These are phyloP conservation scores for Chlorella sp. DNA, from an alignment of 139 green algal species.

Conservation along the genomic window DNA sequence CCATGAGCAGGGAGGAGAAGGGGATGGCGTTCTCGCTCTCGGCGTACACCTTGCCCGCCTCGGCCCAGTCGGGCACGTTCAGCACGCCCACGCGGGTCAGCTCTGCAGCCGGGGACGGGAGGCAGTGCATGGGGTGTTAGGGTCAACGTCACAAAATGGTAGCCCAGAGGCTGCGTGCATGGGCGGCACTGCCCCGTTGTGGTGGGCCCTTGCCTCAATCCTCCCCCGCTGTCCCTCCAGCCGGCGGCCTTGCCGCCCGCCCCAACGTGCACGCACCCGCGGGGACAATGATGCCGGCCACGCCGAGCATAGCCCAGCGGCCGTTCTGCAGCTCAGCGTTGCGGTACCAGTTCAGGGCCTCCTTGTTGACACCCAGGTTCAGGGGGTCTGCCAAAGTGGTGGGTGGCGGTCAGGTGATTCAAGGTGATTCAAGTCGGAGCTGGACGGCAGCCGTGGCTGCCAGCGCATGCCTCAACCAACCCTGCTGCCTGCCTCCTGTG, in stretches of 20 bases:
- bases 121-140: no score
- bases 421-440: background rate
- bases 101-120: constrained; percentile 26
- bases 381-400: constrained; percentile 71
- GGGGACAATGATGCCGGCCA: constrained; percentile 89
- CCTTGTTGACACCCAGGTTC: constrained; percentile 79
- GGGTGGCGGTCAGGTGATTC: background rate
- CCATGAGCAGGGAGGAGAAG: constrained; percentile 63
- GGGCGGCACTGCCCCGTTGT: no score
- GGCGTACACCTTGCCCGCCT: constrained; percentile 76
- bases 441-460: no score
- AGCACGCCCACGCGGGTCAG: constrained; percentile 77
- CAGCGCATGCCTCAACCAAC: no score
- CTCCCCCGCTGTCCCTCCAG: no score
- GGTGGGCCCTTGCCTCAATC: no score
- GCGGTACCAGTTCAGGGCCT: constrained; percentile 81
- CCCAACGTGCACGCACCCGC: no score
- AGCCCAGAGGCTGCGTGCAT: no score
- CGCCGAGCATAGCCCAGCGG: constrained; percentile 88
- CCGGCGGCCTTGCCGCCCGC: no score
- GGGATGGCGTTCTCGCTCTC: constrained; percentile 51
- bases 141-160: no score
- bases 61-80: constrained; percentile 85
- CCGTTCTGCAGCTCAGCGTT: constrained; percentile 91
- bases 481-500: background rate